These are phyloP conservation scores for Diaporthe australafricana DNA, from an alignment of 2,329 filamentous ascomycete species.

Conservation along the genomic window DNA sequence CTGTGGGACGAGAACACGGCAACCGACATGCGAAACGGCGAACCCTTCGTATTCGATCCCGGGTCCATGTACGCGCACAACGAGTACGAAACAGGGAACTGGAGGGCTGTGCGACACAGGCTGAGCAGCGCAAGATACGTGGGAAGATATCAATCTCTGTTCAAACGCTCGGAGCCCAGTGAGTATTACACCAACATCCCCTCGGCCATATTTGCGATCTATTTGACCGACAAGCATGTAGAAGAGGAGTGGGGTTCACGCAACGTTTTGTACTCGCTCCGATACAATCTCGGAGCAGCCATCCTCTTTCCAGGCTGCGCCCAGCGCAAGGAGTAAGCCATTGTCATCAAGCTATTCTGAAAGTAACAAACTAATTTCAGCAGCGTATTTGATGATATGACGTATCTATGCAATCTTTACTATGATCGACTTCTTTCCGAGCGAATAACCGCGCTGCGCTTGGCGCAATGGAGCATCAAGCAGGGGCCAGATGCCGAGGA, in stretches of 20 bases:
- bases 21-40: conserved; percentile 44
- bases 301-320: not conserved
- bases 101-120: conserved; percentile 41
- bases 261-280: not conserved
- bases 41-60: conserved; percentile 51
- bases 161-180: not conserved
- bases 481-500: not conserved
- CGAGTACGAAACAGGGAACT: conserved; percentile 49
- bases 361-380: not conserved
- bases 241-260: conserved; percentile 2
- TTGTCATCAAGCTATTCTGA: too few species aligned
- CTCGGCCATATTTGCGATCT: not conserved
- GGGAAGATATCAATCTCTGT: not conserved
- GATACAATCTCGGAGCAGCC: conserved; percentile 11
- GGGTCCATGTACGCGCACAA: conserved; percentile 54
- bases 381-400: not conserved
- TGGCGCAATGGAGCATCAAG: not conserved
- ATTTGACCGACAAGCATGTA: not conserved
- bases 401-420: not conserved
- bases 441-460: not conserved
- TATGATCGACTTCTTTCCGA: not conserved
- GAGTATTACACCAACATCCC: not conserved
- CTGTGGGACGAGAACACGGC: conserved; percentile 55
- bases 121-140: not conserved
- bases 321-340: not conserved